Percentiles rank a stretch among this genome's conserved stretches.
These are phyloP conservation scores for Beverwykella pulmonaria DNA, from an alignment of 495 filamentous ascomycete genomes.

Conservation along the genomic window DNA sequence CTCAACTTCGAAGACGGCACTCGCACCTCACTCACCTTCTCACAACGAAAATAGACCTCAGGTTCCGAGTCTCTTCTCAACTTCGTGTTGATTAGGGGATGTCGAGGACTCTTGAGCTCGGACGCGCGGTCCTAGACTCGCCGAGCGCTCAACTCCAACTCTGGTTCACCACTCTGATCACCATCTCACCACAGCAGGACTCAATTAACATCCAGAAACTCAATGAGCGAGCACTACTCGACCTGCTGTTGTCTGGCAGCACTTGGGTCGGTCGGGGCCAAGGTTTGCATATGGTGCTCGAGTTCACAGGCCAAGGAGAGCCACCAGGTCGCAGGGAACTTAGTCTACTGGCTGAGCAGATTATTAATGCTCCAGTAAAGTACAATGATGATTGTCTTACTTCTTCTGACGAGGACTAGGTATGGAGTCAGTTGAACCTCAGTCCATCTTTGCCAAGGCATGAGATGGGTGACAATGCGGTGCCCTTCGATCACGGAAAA, in stretches of 20 bases:
- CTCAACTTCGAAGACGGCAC: neutral
- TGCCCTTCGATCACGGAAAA: slow-evolving; percentile 6
- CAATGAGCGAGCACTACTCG: slow-evolving; percentile 6
- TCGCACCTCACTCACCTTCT: neutral
- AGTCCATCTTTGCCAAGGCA: slow-evolving; percentile 5
- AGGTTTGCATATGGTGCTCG: slow-evolving; percentile 36
- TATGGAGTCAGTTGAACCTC: slow-evolving; percentile 39
- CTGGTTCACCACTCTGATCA: slow-evolving; percentile 30
- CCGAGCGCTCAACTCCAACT: slow-evolving; percentile 32
- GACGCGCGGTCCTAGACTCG: slow-evolving; percentile 37
- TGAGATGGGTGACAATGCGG: neutral
- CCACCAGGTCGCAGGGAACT: slow-evolving; percentile 1
- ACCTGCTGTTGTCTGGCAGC: slow-evolving; percentile 20
- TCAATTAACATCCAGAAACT: slow-evolving; percentile 23
- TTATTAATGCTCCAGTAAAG: slow-evolving; percentile 39
- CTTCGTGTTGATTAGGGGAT: slow-evolving; percentile 25
- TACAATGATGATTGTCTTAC: neutral
- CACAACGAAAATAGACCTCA: neutral
- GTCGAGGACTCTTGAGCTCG: slow-evolving; percentile 38
- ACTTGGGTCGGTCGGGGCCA: slow-evolving; percentile 39
- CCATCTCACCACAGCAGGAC: slow-evolving; percentile 26
- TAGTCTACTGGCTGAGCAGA: slow-evolving; percentile 18
- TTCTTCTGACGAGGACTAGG: slow-evolving; percentile 20
- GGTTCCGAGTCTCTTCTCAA: neutral
- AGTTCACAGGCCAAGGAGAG: slow-evolving; percentile 26